Percentiles rank a stretch among this genome's conserved stretches.
Conservation (phyloP, 495 filamentous ascomycete genomes). For the Viridothelium virens region DNA sequence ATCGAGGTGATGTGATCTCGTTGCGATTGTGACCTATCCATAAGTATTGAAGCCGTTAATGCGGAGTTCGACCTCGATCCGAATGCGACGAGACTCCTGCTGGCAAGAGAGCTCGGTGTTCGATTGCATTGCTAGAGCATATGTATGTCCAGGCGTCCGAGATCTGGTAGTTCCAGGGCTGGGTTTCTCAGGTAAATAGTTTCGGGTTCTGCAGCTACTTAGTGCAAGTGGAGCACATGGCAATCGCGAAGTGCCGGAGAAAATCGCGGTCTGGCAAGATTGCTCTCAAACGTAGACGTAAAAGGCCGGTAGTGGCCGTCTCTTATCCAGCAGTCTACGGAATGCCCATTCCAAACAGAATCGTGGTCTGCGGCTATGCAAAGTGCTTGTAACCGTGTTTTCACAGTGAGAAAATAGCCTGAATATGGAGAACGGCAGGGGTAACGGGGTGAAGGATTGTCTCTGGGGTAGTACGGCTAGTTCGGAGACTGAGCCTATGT, state of each 20-base stretch:
- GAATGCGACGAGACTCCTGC: slow-evolving; percentile 25
- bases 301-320: background rate
- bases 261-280: slow-evolving; percentile 2
- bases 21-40: slow-evolving; percentile 22
- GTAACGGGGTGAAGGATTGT: background rate
- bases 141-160: slow-evolving; percentile 1
- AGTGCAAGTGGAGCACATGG: slow-evolving; percentile 9
- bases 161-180: background rate
- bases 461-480: slow-evolving; percentile 7
- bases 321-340: background rate
- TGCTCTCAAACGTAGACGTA: background rate
- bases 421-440: background rate
- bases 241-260: slow-evolving; percentile 4
- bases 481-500: background rate
- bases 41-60: slow-evolving; percentile 33
- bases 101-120: background rate
- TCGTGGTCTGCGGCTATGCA: background rate
- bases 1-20: background rate
- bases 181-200: background rate
- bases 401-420: background rate
- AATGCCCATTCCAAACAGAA: background rate
- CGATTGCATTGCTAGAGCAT: slow-evolving; percentile 10
- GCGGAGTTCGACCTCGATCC: slow-evolving; percentile 27
- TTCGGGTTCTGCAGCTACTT: slow-evolving; percentile 8
- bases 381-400: background rate